Base-by-base conservation (phyloP, 2,329 filamentous ascomycete genomes). In the Emericellopsis atlantica region DNA sequence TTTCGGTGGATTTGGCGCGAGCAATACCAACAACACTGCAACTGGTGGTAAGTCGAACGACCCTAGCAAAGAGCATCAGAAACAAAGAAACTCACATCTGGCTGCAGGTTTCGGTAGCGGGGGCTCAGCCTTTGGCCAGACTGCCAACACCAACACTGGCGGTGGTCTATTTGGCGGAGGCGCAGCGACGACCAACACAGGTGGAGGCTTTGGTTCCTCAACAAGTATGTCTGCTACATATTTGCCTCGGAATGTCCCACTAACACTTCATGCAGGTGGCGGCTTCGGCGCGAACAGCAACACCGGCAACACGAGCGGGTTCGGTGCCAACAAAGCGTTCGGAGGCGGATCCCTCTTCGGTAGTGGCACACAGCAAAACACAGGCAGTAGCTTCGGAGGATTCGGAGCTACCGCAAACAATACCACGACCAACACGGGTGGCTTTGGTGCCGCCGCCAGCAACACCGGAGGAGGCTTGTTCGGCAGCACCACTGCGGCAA, bases 391-490 rank as follows among this genome's bases (percentile, higher is more conserved):
- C 23, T 62, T 64, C 40, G 63, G 65, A 26, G 64, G 63, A 1
- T 72, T 72, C 42, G 54, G 57, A 26, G 26, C 26, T 12, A 43
- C 47, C 32, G 53, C 55, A 36, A 59, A 50, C 40, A 57, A 51
- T 45, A 58, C 50, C 16, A 44, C 55, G 2, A 49, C 55, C 24
- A 58, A 51, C 5, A 47, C 59, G 5, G 57, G 61, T 2, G 52
- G 61, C 1, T 71, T 70, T 32, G 67, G 62, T n/a, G 48, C 56
- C 35, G 56, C 52, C 41, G 57, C 47, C 16, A 40, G 36, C 43
- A 29, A 29, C 26, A 29, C 26, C 6, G 60, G 66, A 42, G 64
- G 66, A 34, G 65, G 70, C 23, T 58, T 81, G 47, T 81, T 81
- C 48, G 74, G 72, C 35, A 46, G 70, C 37, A 48, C 40, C 31